Evolutionary conservation across 345 rosid species (phyloP), one percentile per base, ranked within the genome.

Genomic region (Aurinia saxatilis): DNA sequence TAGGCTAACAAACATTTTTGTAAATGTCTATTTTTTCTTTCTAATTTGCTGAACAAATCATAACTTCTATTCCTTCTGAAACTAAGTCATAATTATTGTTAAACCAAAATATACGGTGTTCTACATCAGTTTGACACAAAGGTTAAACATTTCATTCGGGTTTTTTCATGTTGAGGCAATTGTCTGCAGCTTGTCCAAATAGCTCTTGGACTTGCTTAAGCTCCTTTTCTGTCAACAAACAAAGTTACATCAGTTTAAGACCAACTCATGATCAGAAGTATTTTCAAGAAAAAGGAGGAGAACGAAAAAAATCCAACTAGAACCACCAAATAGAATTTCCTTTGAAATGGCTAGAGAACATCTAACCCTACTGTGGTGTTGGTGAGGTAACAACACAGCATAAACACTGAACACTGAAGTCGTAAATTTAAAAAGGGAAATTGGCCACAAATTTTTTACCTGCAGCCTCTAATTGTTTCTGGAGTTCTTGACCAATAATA

Each of bases 391-490:
- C 56, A 15, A 36, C 5, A 27, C 49, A 19, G 30, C 11, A 34
- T 7, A 50, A 14, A 21, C 41, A 38, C 3, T 36, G 56, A 38
- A 55, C 8, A 31, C 0, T 33, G 33, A 8, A 31, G 10, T 4
- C 4, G 30, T 16, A 1, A 17, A 33, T 17, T 8, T 3, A 11
- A 35, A 14, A 14, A 55, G 35, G 37, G 7, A 54, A 7, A 44
- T 53, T 13, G 6, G 10, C 45, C 35, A 61, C 16, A 14, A 39
- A 39, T 6, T 45, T 21, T 8, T 64, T 61, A 93, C 99, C 91
- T 34, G 95, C 95, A 73, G 97, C 95, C 75, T 90, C 99, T 34
- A 93, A 78, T 77, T 93, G 96, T 75, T 72, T 79, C 68, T 90
- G 95, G 62, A 90, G 96, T 71, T 93, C 95, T 73, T 82, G 96